Base-by-base conservation (phyloP, 2,329 filamentous ascomycete genomes). In the Fragosphaeria purpurea region DNA sequence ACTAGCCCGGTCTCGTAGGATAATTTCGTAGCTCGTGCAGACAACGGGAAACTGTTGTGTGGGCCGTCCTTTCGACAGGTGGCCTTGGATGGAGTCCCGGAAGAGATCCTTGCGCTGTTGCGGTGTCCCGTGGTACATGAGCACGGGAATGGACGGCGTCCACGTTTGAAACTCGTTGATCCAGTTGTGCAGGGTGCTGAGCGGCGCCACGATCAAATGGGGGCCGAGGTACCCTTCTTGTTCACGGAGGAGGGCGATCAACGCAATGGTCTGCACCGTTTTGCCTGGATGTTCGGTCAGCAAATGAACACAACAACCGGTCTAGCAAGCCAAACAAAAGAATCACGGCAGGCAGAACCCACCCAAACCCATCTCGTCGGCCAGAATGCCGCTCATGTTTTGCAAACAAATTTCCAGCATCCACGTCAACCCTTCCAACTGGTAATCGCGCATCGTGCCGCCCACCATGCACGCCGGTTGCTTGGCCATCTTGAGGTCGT, bases 141-240 rank as follows among this genome's bases (percentile, higher is more conserved):
- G 73, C 0, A 93, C 89, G 0, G 91, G 89, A 40, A 97, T 91
- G 2, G 77, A 78, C 0, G 93, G 93, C 0, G 88, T 88, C 89
- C 90, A 98, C 59, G 85, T 85, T 37, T 82, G 75, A 58, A 97
- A 96, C 61, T 98, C 93, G 41, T 93, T 86, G 41, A 95, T 83
- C 93, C 93, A 98, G 63, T 97, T 98, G 40, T 85, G 89, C 0
- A 96, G 76, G 0, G 93, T 97, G 61, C 89, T 96, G 4, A 97
- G 68, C 0, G 93, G 93, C 0, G 90, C 89, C 6, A 93, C 84
- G 48, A 98, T 88, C 30, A 98, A 68, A 61, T 96, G 95, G 0
- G 93, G 93, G 0, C 93, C 93, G 2, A 79, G 70, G 47, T 93
- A 89, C 6, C 83, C 77, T 45, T 91, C 88, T 57, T 91, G 85